Conservation (phyloP, 805 yeast genomes). For the Candida ortonii region DNA sequence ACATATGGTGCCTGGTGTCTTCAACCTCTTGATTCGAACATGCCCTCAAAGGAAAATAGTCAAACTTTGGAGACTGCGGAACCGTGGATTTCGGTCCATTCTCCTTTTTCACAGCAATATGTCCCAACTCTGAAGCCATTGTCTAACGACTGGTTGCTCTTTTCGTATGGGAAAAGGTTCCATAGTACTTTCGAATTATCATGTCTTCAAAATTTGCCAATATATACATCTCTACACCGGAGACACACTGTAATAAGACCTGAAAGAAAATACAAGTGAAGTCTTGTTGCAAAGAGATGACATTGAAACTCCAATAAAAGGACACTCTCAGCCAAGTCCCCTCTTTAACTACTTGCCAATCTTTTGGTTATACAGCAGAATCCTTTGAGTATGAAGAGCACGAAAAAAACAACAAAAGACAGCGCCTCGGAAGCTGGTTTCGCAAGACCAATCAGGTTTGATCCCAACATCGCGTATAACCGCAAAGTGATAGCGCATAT, state of each 20-base stretch:
- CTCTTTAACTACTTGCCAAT: too few species aligned
- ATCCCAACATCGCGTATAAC: constrained; percentile 20
- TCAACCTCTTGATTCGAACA: constrained; percentile 69
- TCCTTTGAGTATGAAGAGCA: neutral
- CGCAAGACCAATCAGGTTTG: constrained; percentile 15
- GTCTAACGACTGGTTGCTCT: too few species aligned
- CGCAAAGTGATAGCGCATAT: constrained; percentile 18
- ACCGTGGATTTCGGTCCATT: constrained; percentile 7
- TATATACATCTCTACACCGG: too few species aligned
- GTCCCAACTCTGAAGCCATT: constrained; percentile 1
- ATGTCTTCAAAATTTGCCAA: too few species aligned
- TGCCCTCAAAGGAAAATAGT: constrained; percentile 62
- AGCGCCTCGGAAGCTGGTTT: constrained; percentile 3
- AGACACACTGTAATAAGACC: too few species aligned
- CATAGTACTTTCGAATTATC: too few species aligned
- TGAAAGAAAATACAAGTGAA: too few species aligned
- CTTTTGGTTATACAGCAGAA: neutral
- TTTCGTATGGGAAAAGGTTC: too few species aligned
- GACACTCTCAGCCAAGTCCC: too few species aligned
- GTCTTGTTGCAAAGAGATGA: too few species aligned
- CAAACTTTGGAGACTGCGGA: constrained; percentile 23
- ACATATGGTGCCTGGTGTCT: constrained; percentile 72
- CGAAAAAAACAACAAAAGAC: neutral
- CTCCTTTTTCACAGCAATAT: constrained; percentile 4
- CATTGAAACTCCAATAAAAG: too few species aligned